Evolutionary conservation across 371 early-diverging fungal species (phyloP).

Genomic region (Vairimorpha ceranae): DNA sequence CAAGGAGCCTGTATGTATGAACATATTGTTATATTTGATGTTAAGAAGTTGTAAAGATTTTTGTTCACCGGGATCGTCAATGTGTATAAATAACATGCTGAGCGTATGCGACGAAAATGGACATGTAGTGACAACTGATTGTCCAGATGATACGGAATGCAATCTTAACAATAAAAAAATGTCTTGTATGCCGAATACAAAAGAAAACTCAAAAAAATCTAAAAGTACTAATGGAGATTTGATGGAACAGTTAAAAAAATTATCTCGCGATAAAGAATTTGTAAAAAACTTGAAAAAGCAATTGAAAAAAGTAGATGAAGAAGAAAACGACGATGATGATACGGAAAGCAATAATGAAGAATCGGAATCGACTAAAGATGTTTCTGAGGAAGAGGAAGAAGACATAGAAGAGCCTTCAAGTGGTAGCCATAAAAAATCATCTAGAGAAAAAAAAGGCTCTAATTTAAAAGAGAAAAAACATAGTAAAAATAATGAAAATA

Average conservation of each 20-base stretch:
- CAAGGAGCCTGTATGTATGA: neutral
- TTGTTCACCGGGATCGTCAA: slow-evolving; percentile 53
- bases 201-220: neutral
- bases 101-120: slow-evolving; percentile 53
- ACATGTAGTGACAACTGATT: slow-evolving; percentile 46
- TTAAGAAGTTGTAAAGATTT: slow-evolving; percentile 4
- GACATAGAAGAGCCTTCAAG: neutral
- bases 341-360: neutral
- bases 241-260: neutral
- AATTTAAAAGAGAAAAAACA: neutral
- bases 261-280: neutral
- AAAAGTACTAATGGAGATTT: neutral
- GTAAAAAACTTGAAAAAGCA: neutral
- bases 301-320: neutral
- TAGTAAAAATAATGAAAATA: neutral
- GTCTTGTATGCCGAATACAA: slow-evolving; percentile 21
- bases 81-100: slow-evolving; percentile 49
- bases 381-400: neutral
- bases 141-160: slow-evolving; percentile 48
- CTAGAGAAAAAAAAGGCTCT: neutral
- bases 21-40: neutral
- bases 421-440: neutral
- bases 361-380: neutral
- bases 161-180: slow-evolving; percentile 22
- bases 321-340: neutral